Conservation (phyloP, 192 early-diverging fungal species). For the Coemansia sp. region DNA sequence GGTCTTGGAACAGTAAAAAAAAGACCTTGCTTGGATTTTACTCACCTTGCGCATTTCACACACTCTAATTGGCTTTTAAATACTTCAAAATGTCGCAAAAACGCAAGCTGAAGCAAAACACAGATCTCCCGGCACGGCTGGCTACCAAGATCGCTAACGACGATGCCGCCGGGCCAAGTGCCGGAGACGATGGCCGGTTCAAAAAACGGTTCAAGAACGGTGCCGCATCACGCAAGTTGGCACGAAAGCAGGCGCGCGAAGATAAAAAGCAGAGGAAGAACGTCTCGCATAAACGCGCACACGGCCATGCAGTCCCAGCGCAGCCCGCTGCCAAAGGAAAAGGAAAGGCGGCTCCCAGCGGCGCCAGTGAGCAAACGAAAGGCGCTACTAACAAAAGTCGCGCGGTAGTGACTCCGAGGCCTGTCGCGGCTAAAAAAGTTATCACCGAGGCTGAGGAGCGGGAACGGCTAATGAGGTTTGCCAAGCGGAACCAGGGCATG, state of each 20-base stretch:
- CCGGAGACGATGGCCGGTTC: constrained; percentile 26
- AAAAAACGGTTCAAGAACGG: constrained; percentile 40
- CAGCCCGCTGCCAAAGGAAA: not conserved
- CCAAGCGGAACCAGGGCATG: constrained; percentile 54
- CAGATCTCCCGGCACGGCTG: constrained; percentile 30
- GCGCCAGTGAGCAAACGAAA: not conserved
- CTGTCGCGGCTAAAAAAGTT: not conserved
- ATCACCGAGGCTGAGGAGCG: constrained; percentile 28
- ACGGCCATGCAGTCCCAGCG: constrained; percentile 9
- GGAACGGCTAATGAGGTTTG: constrained; percentile 51
- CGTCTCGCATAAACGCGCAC: constrained; percentile 22
- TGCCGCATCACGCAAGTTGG: constrained; percentile 34
- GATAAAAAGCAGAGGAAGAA: constrained; percentile 54
- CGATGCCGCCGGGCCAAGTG: not conserved
- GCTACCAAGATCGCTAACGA: constrained; percentile 16
- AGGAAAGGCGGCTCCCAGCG: not conserved
- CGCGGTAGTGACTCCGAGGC: not conserved
- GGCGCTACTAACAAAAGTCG: not conserved
- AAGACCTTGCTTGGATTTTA: not conserved
- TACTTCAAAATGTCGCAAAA: constrained; percentile 35
- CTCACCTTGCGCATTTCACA: not conserved
- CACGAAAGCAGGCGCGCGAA: constrained; percentile 51
- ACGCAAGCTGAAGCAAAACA: constrained; percentile 40
- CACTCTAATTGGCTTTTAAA: not conserved
- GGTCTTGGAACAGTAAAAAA: not conserved